Percentiles rank a stretch among this genome's conserved stretches.
phyloP scores from a whole-genome alignment of 2,329 filamentous ascomycete genomes.

The Beauveria australis region DNA sequence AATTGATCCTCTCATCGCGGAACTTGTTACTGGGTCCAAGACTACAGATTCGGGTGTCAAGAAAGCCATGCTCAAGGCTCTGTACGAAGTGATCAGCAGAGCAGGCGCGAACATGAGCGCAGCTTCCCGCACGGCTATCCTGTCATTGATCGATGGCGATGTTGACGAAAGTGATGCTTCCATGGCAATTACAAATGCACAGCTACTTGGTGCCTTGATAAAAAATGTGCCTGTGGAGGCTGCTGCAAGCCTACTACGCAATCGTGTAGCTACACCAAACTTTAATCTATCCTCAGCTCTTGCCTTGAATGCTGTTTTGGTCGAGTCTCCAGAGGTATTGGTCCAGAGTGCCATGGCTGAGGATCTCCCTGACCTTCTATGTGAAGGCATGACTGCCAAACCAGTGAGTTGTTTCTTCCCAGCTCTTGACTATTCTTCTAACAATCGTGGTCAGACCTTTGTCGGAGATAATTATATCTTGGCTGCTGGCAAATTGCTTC shows the following conservation, averaged over 20 bases:
- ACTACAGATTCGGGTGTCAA: constrained; percentile 76
- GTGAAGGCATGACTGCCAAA: constrained; percentile 69
- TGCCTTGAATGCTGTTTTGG: constrained; percentile 78
- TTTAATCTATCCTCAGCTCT: constrained; percentile 74
- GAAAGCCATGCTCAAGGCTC: constrained; percentile 92
- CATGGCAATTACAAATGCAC: constrained; percentile 85
- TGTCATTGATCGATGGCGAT: constrained; percentile 82
- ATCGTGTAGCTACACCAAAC: constrained; percentile 69
- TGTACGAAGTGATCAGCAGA: constrained; percentile 95
- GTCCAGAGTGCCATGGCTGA: constrained; percentile 58
- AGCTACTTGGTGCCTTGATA: constrained; percentile 79
- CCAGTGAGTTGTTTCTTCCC: constrained; percentile 46
- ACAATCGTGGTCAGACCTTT: constrained; percentile 50
- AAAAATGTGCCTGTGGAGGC: constrained; percentile 73
- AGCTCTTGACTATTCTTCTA: background rate
- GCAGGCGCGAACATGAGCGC: constrained; percentile 94
- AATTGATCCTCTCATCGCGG: constrained; percentile 85
- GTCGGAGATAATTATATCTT: constrained; percentile 83
- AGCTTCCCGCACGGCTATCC: constrained; percentile 72
- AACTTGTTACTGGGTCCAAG: constrained; percentile 92
- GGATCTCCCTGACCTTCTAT: constrained; percentile 69
- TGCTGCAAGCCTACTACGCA: constrained; percentile 52
- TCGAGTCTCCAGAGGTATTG: constrained; percentile 68
- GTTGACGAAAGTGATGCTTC: constrained; percentile 63
- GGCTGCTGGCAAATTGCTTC: constrained; percentile 82